Evolutionary conservation across 306 rosid genomes (phyloP), one percentile per base, ranked within the genome.

Genomic region (Rubus idaeus): DNA sequence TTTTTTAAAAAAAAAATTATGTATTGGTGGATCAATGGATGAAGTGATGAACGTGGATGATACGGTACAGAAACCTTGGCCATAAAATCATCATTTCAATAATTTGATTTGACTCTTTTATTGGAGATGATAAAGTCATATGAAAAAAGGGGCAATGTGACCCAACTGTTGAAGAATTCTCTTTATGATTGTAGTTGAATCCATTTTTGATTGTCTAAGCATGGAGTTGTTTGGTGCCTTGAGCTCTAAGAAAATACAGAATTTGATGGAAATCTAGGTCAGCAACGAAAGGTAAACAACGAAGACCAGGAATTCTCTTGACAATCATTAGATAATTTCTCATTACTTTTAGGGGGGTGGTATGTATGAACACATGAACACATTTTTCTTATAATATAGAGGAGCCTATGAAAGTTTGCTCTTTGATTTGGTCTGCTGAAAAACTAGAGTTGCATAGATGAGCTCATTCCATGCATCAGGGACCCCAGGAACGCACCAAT

Each of bases 401-500:
- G 30, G 63, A 4, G 46, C 45, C 70, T 74, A 74, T 2, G 45
- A 60, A 53, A 80, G 61, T 63, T 68, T 66, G 40, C 75, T 63
- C 70, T 70, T 82, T 73, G 91, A 78, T 46, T 61, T 80, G 1
- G 80, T 70, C 55, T 86, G 88, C 55, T 79, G 94, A 60, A 81
- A 65, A 81, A 89, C 82, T 2, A 90, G 77, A 41, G 88, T 82
- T 78, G 94, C 90, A 70, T 95, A 92, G 78, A 95, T 89, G 3
- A 92, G 92, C 73, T 95, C 97, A 82, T 95, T 95, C 97, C 97
- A 95, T 4, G 89, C 79, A 84, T 95, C 98, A 51, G 98, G 99
- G 63, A 95, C 99, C 39, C 99, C 98, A 4, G 98, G 99, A 83
- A 96, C 90, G 68, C 96, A 96, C 97, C 96, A 93, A 79, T 91